Evolutionary conservation across 2,329 filamentous ascomycete genomes (phyloP).

Genomic region (Colletotrichum nymphaeae): DNA sequence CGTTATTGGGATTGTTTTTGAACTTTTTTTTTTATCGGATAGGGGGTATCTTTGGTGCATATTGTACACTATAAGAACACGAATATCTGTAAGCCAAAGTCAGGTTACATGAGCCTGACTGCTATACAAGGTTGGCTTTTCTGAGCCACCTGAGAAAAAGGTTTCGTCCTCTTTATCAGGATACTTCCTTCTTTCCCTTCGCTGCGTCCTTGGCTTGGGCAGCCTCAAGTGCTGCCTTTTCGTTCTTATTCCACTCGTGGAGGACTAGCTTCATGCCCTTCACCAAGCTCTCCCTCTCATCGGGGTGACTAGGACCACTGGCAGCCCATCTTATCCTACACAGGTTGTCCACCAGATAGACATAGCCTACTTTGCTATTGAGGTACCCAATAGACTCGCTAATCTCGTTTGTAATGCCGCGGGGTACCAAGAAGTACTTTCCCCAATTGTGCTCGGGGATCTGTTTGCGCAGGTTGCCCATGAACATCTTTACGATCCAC

Average conservation of each 20-base stretch:
- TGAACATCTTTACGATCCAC: constrained; percentile 68
- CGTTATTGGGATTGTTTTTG: constrained; percentile 26
- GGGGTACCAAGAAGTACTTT: constrained; percentile 71
- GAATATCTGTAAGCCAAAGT: constrained; percentile 26
- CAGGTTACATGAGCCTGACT: not conserved
- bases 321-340: constrained; percentile 96
- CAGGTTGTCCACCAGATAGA: constrained; percentile 87
- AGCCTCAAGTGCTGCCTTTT: constrained; percentile 43
- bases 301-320: constrained; percentile 74
- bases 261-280: constrained; percentile 73
- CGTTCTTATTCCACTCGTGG: constrained; percentile 62
- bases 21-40: constrained; percentile 7
- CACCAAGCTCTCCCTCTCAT: constrained; percentile 75
- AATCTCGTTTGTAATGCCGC: constrained; percentile 69
- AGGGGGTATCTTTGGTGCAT: constrained; percentile 36
- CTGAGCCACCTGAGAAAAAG: constrained; percentile 10
- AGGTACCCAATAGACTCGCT: constrained; percentile 75
- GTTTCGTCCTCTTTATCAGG: not conserved
- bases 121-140: constrained; percentile 6
- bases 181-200: not conserved
- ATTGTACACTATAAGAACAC: constrained; percentile 36
- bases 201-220: constrained; percentile 5
- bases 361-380: constrained; percentile 93
- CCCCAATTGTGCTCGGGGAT: constrained; percentile 65
- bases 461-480: constrained; percentile 61